Evolutionary conservation across 768 basidiomycete genomes (phyloP), one percentile per base, ranked within the genome.

Genomic region (Phylloporus arenicola): DNA sequence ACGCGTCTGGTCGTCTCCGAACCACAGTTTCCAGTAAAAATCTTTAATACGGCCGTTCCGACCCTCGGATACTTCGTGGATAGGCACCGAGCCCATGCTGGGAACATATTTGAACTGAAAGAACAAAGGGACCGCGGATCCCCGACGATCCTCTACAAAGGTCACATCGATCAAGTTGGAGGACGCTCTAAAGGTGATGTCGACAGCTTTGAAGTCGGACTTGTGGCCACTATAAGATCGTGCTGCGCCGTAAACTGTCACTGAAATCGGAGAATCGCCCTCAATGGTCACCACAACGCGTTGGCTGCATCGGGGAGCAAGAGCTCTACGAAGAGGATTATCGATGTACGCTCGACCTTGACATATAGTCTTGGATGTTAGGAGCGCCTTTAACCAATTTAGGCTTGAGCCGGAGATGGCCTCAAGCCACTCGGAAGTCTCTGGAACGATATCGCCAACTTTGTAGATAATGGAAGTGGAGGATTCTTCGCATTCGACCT

Each of bases 11-110:
- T 88, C 75, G 62, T 92, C 92, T 33, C 96, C 93, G 65, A 92
- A 95, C 96, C 96, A 98, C 30, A 98, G 72, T 65, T 85, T 85
- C 96, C 96, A 99, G 75, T 99, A 99, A 67, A 98, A 98, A 59
- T 88, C 82, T 72, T 96, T 98, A 74, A 98, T 94, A 54, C 88
- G 82, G 48, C 75, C 75, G 72, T 95, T 98, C 58, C 94, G 84
- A 53, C 79, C 88, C 9, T 79, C 76, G 5, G 83, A 80, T 50
- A 95, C 71, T 67, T 98, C 96, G 62, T 95, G 94, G 57, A 99
- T 92, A 20, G 96, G 93, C 2, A 88, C 86, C 54, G 78, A 96
- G 37, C 91, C 92, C 71, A 84, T 84, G 7, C 87, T 82, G 6
- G 94, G 92, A 59, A 85, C 82, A 71, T 97, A 98, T 51, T 75